Evolutionary conservation across 83 land plant genomes (phyloP), one percentile per base, ranked within the genome.

Genomic region (Diphasiastrum complanatum): DNA sequence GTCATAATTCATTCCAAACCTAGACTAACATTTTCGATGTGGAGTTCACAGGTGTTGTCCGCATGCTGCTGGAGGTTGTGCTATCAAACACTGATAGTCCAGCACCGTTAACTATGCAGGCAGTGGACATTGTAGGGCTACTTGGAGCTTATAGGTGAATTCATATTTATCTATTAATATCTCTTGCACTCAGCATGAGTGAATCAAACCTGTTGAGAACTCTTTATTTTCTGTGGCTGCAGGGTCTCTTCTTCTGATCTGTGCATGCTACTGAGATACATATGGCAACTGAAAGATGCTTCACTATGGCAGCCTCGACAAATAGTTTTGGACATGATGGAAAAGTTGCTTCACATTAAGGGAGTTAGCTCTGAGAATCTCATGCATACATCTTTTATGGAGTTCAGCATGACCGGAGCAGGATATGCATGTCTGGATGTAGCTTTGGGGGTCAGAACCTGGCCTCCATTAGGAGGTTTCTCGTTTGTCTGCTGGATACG

Each of bases 381-480:
- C 66, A 68, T 85, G 71, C 61, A 77, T 38, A 83, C 89, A 27
- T 86, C 96, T 4, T 89, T 89, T 74, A 64, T 89, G 20, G 96
- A 86, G 71, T 79, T 95, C 82, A 76, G 78, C 58, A 80, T 86
- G 84, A 76, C 67, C 60, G 81, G 67, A 68, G 41, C 52, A 64
- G 97, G 99, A 10, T 85, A 95, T 79, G 97, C 99, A 19, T 86
- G 81, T 59, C 50, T 95, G 52, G 93, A 78, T 62, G 83, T 89
- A 32, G 78, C 97, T 40, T 50, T 95, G 26, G 97, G 97, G 16
- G 99, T 86, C 52, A 78, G 99, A 68, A 79, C 86, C 45, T 95
- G 99, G 99, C 99, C 99, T 50, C 99, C 97, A 27, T 86, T 86
- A 66, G 86, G 86, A 67, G 99, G 99, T 14, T 89, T 86, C 71